Conservation (phyloP, 495 filamentous ascomycete species). For the Penicillium cosmopolitanum region DNA sequence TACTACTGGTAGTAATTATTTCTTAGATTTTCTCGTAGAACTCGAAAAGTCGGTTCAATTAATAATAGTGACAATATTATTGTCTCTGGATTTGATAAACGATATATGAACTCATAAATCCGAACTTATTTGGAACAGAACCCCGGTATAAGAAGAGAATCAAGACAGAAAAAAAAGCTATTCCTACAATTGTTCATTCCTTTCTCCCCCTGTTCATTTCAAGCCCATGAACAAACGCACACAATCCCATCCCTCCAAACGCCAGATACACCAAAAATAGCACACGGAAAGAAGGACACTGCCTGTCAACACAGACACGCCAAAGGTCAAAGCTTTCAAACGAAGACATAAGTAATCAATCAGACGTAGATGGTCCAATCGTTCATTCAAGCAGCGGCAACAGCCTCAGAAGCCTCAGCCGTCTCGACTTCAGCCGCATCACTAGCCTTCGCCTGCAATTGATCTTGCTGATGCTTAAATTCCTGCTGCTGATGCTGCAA, state of each 20-base stretch:
- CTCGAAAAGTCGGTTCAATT: neutral
- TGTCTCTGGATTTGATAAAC: neutral
- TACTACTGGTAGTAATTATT: neutral
- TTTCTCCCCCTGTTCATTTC: slow-evolving; percentile 1
- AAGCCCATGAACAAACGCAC: slow-evolving; percentile 13
- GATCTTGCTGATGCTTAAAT: slow-evolving; percentile 29
- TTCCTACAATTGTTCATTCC: slow-evolving; percentile 28
- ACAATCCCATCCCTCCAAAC: slow-evolving; percentile 11
- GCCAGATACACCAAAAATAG: slow-evolving; percentile 14
- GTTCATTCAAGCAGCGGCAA: slow-evolving; percentile 9
- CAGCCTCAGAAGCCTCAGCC: slow-evolving; percentile 15
- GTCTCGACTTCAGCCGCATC: slow-evolving; percentile 22
- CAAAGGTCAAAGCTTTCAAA: neutral
- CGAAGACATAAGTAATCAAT: neutral
- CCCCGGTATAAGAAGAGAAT: neutral
- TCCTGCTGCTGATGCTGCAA: slow-evolving; percentile 31
- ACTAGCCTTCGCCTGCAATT: slow-evolving; percentile 22
- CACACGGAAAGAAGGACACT: neutral
- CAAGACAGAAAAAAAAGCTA: slow-evolving; percentile 16
- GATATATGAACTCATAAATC: neutral
- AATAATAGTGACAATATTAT: slow-evolving; percentile 24
- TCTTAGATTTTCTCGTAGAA: neutral
- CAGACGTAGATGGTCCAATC: too few species aligned
- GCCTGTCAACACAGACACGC: neutral
- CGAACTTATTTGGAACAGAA: neutral